phyloP scores from a whole-genome alignment of 192 early-diverging fungal genomes.

The Lobulomyces angularis region DNA sequence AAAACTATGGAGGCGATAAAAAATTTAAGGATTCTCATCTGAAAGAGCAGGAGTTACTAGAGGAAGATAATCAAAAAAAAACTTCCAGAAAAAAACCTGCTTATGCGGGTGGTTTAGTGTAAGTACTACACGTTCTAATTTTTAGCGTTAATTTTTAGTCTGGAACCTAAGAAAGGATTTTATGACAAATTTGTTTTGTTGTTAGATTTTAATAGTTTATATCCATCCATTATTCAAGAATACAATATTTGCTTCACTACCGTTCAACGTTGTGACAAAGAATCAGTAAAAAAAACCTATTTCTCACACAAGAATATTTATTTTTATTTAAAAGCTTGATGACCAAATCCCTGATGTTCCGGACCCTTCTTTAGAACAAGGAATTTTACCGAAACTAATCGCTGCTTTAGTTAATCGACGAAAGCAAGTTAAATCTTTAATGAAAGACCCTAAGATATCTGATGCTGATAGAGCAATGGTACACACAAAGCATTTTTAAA shows the following conservation, averaged over 20 bases:
- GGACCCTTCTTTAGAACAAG: conserved; percentile 44
- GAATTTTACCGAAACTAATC: conserved; percentile 79
- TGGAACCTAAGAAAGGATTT: conserved; percentile 95
- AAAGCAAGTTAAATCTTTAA: conserved; percentile 72
- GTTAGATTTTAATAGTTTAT: conserved; percentile 98
- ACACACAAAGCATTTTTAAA: conserved; percentile 5
- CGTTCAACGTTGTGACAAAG: conserved; percentile 36
- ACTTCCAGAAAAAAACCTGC: conserved; percentile 63
- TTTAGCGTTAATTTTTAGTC: too few species aligned
- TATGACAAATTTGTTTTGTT: conserved; percentile 91
- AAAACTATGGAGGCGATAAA: conserved; percentile 17
- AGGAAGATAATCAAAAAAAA: conserved; percentile 13
- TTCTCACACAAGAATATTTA: conserved; percentile 4
- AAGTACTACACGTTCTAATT: too few species aligned
- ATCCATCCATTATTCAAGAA: conserved; percentile 99
- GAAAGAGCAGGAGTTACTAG: conserved; percentile 8
- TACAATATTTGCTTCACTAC: conserved; percentile 99
- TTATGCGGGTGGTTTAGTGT: conserved; percentile 91
- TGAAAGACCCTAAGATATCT: conserved; percentile 60
- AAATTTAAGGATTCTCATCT: conserved; percentile 4
- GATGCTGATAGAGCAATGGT: conserved; percentile 38
- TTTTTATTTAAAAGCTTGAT: conserved; percentile 15
- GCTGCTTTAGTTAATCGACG: conserved; percentile 81
- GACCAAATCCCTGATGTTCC: conserved; percentile 71
- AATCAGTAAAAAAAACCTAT: not conserved